Conservation (phyloP, 331 rosid species). For the Phaseolus coccineus region DNA sequence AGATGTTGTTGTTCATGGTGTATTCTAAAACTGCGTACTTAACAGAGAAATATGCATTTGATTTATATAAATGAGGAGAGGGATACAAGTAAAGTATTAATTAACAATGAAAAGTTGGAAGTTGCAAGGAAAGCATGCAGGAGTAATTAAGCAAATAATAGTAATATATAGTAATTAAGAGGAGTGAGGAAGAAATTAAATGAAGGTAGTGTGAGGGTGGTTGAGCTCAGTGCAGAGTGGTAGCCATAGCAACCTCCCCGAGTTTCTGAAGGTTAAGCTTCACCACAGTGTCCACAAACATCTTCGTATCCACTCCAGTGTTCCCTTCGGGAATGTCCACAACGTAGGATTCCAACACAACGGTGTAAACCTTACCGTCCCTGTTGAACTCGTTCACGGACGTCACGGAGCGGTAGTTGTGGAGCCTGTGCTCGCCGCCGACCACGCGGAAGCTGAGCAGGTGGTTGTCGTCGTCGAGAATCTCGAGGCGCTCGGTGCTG, state of each 20-base stretch:
- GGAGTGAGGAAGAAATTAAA: too few species aligned
- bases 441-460: constrained; percentile 8
- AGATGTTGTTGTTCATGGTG: too few species aligned
- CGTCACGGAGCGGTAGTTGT: constrained; percentile 11
- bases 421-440: constrained; percentile 21
- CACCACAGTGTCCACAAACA: constrained; percentile 21
- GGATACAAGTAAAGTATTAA: neutral
- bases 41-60: too few species aligned
- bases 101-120: neutral
- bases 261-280: constrained; percentile 34
- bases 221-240: too few species aligned
- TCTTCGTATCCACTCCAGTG: constrained; percentile 8
- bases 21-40: too few species aligned
- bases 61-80: neutral
- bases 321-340: constrained; percentile 15
- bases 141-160: neutral
- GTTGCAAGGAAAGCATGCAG: neutral
- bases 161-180: too few species aligned
- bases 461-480: constrained; percentile 13
- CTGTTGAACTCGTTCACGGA: constrained; percentile 20
- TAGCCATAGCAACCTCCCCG: neutral
- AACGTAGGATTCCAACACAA: neutral
- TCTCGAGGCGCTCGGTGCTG: constrained; percentile 32
- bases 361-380: neutral
- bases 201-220: too few species aligned